These are phyloP conservation scores for Rutstroemia sp. DNA, from an alignment of 2,329 filamentous ascomycete species.

Conservation along the genomic window DNA sequence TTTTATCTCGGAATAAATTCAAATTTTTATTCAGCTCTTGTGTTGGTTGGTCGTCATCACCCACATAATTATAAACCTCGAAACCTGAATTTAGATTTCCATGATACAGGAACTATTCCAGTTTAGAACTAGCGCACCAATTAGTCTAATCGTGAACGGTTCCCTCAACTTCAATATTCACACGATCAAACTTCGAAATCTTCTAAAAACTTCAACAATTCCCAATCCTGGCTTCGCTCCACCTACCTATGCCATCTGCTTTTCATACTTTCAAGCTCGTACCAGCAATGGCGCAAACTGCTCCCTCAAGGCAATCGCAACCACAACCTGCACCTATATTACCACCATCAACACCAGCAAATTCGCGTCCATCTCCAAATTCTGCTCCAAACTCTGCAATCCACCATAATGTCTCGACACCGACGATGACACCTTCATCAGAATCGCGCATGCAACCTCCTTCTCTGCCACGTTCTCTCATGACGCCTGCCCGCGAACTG, in stretches of 20 bases:
- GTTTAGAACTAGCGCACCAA: neutral
- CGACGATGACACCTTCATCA: conserved; percentile 21
- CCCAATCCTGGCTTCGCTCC: neutral
- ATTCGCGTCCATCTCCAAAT: conserved; percentile 13
- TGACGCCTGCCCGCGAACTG: conserved; percentile 27
- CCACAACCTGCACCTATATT: conserved; percentile 20
- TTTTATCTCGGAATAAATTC: neutral
- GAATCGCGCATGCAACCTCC: conserved; percentile 28
- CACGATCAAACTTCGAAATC: neutral
- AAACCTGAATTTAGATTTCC: neutral
- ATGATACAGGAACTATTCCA: neutral
- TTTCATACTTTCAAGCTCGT: conserved; percentile 29
- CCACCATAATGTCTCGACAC: conserved; percentile 16
- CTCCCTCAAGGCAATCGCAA: conserved; percentile 11
- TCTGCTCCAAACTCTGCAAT: conserved; percentile 11
- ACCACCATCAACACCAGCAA: conserved; percentile 23
- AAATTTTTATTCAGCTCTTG: neutral
- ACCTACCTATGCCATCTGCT: conserved; percentile 18
- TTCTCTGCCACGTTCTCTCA: conserved; percentile 23
- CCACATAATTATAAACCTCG: too few relatives aligned
- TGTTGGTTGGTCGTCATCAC: neutral
- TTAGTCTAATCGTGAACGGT: conserved; percentile 5
- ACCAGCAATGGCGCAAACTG: conserved; percentile 24
- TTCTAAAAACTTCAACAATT: neutral
- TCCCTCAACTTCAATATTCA: neutral